These are phyloP conservation scores for Lonicera japonica DNA, from an alignment of 129 eudicot genomes.

Conservation along the genomic window DNA sequence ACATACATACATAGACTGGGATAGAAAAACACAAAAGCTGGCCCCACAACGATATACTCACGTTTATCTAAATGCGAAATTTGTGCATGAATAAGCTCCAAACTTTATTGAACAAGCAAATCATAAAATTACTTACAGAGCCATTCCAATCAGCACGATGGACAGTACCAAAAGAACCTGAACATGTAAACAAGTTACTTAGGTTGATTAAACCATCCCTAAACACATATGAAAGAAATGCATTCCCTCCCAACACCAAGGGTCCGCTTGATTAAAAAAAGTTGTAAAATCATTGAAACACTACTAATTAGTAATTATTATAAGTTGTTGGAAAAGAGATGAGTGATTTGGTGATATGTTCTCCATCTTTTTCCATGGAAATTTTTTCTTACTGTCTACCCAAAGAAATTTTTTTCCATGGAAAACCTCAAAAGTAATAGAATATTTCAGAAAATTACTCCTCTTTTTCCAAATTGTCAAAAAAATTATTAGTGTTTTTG, in stretches of 20 bases:
- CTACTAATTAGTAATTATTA: too few relatives aligned
- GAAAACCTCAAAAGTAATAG: too few relatives aligned
- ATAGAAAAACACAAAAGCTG: neutral
- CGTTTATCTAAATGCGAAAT: neutral
- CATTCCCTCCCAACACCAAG: neutral
- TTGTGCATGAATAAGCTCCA: slow-evolving; percentile 1
- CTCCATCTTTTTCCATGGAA: too few relatives aligned
- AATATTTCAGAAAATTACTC: too few relatives aligned
- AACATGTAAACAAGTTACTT: slow-evolving; percentile 14
- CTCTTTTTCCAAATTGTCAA: too few relatives aligned
- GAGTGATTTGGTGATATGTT: too few relatives aligned
- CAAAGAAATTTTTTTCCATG: too few relatives aligned
- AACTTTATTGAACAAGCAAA: neutral
- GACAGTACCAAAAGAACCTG: slow-evolving; percentile 96
- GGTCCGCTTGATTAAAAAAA: too few relatives aligned
- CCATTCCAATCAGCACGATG: slow-evolving; percentile 98
- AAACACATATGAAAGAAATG: slow-evolving; percentile 5
- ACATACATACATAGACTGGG: neutral
- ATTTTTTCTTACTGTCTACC: too few relatives aligned
- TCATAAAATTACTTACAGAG: slow-evolving; percentile 51
- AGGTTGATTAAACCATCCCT: slow-evolving; percentile 3
- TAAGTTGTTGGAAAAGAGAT: too few relatives aligned
- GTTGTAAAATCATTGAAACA: too few relatives aligned
- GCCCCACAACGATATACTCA: neutral
- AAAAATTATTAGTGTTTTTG: too few relatives aligned